These are phyloP conservation scores for Uncinocarpus reesii DNA, from an alignment of 2,329 filamentous ascomycete species.

Conservation along the genomic window DNA sequence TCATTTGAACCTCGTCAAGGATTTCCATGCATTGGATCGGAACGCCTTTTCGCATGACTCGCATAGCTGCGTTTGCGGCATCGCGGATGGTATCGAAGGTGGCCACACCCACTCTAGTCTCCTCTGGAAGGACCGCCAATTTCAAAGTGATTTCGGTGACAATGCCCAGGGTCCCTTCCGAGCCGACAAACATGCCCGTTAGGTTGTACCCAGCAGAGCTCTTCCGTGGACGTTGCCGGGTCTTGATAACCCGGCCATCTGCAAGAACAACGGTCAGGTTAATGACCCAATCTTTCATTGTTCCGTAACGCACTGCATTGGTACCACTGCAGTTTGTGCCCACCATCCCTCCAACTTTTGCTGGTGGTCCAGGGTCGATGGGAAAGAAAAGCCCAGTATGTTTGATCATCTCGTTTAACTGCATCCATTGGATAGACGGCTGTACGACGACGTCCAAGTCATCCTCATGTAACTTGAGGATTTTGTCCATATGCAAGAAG, in stretches of 20 bases:
- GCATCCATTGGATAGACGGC: slow-evolving; percentile 85
- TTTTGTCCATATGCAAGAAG: slow-evolving; percentile 76
- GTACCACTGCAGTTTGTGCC: slow-evolving; percentile 58
- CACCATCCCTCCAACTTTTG: slow-evolving; percentile 51
- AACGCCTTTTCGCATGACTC: slow-evolving; percentile 54
- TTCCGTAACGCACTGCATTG: slow-evolving; percentile 56
- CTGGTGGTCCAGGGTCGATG: slow-evolving; percentile 67
- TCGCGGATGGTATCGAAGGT: slow-evolving; percentile 49
- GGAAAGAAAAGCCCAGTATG: slow-evolving; percentile 77
- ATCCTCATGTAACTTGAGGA: slow-evolving; percentile 66
- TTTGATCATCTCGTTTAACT: slow-evolving; percentile 65
- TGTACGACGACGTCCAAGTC: slow-evolving; percentile 93
- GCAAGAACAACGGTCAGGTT: slow-evolving; percentile 61
- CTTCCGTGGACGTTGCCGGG: slow-evolving; percentile 55
- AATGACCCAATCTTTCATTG: slow-evolving; percentile 67
- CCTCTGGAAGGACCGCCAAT: slow-evolving; percentile 52
- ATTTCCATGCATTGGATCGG: slow-evolving; percentile 57
- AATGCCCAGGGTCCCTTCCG: slow-evolving; percentile 60
- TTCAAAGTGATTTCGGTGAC: slow-evolving; percentile 62
- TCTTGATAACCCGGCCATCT: slow-evolving; percentile 60
- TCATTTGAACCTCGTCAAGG: slow-evolving; percentile 54
- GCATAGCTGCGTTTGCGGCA: slow-evolving; percentile 54
- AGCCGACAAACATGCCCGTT: slow-evolving; percentile 57
- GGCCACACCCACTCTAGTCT: slow-evolving; percentile 56
- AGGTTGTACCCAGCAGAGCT: slow-evolving; percentile 63